Percentiles rank a stretch among this genome's conserved stretches.
These are phyloP conservation scores for Ormosia emarginata DNA, from an alignment of 306 rosid species.

Conservation along the genomic window DNA sequence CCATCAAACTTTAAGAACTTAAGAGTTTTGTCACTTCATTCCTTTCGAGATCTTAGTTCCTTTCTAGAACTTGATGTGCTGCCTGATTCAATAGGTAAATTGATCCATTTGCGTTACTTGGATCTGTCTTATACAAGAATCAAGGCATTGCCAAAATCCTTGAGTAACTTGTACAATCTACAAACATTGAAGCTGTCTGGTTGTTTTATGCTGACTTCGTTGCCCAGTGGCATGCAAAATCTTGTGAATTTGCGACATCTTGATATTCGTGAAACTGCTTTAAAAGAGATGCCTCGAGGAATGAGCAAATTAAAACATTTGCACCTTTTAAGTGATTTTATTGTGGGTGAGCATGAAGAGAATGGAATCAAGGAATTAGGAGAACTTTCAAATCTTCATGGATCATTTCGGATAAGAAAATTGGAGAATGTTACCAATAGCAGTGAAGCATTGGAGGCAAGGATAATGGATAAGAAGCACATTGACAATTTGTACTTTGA, in stretches of 20 bases:
- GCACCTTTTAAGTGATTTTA: background rate
- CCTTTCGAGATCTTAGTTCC: background rate
- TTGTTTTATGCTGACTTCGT: background rate
- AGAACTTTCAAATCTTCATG: background rate
- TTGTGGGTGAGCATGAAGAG: background rate
- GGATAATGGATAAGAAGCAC: background rate
- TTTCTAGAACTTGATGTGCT: background rate
- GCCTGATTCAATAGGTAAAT: background rate
- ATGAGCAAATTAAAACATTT: background rate
- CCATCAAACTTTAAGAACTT: background rate
- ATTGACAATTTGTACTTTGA: background rate
- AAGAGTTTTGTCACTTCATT: background rate
- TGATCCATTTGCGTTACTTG: conserved; percentile 16
- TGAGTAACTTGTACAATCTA: background rate
- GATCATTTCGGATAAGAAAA: background rate
- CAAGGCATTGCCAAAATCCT: background rate
- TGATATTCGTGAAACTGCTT: background rate
- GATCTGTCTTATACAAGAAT: background rate
- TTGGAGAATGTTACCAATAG: background rate
- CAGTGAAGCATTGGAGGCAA: background rate
- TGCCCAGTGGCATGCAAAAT: background rate
- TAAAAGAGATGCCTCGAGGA: background rate
- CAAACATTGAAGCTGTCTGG: background rate
- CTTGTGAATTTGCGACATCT: conserved; percentile 5
- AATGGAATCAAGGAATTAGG: background rate